These are phyloP conservation scores for Daldinia loculata DNA, from an alignment of 495 filamentous ascomycete species.

Conservation along the genomic window DNA sequence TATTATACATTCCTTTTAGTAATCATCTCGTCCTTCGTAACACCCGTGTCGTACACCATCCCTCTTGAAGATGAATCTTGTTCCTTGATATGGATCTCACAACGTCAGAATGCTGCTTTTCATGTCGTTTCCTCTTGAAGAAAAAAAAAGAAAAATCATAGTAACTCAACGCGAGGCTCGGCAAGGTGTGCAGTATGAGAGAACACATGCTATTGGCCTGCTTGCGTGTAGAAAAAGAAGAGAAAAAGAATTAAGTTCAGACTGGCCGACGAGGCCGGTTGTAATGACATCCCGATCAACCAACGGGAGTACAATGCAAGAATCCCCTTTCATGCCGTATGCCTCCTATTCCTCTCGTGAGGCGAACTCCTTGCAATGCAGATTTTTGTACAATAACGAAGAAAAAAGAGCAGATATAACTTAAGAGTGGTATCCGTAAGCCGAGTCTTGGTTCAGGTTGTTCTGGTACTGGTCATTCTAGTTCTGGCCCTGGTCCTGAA, in stretches of 20 bases:
- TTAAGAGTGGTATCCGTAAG: not conserved
- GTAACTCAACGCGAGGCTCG: not conserved
- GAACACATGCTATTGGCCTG: not conserved
- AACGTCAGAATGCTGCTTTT: not conserved
- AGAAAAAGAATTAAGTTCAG: not conserved
- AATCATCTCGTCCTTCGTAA: constrained; percentile 2
- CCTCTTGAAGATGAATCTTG: not conserved
- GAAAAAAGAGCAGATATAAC: not conserved
- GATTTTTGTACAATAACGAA: constrained; percentile 28
- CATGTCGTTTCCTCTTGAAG: not conserved
- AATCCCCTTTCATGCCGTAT: constrained; percentile 5
- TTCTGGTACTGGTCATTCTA: too few species aligned
- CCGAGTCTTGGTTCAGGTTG: not conserved
- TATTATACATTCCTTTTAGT: not conserved
- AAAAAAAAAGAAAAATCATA: not conserved
- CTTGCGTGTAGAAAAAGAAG: not conserved
- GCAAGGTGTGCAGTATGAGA: not conserved
- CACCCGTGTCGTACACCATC: not conserved
- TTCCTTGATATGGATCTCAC: not conserved
- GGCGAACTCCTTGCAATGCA: constrained; percentile 21
- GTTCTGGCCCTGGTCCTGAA: constrained; percentile 14
- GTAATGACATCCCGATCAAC: constrained; percentile 8
- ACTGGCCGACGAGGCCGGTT: not conserved
- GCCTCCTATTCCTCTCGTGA: constrained; percentile 4
- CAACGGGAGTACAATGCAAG: constrained; percentile 11